Base-by-base conservation (phyloP, 225 moss, liverwort and hornwort species). In the Pleurozium schreberi region DNA sequence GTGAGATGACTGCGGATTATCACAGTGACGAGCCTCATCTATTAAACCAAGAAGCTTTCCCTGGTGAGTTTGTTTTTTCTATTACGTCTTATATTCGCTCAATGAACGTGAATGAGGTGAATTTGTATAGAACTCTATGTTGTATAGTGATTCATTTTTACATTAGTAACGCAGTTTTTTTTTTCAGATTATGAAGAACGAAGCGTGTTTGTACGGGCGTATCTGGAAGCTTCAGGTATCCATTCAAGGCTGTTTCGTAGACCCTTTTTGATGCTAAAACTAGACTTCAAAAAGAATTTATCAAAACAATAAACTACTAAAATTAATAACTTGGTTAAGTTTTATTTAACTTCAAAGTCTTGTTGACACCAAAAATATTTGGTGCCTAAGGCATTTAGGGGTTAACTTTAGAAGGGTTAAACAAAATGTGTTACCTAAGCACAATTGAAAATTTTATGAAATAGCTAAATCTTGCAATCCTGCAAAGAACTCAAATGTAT, bases 1-100 rank as follows among this genome's bases (percentile, higher is more conserved):
- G 99, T 80, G 99, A 99, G 91, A 99, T 97, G 99, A 93, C 96
- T 62, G 99, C 99, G 82, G 95, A 99, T 91, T 99, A 99, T 83
- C 99, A 99, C 89, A 79, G 90, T n/a, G 95, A 96, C 60, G 93
- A 94, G 28, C 99, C 99, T 81, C 99, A 99, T 88, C 42, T 94
- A 25, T 88, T 97, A 80, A 92, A 97, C 77, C 94, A 89, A 85
- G 92, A 91, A 75, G 79, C 18, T 16, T 98, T 93, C 64, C 98
- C 98, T 86, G 92, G 98, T 98, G 80, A 84, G 89, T 87, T 59
- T 60, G 43, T 42, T 73, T 77, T 22, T 89, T 22, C 49, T 80
- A n/a, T 82, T 42, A 3, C 47, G 36, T 53, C 60, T 79, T 66
- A 21, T 38, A 10, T 73, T 71, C 62, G 45, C 40, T 85, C 5